Evolutionary conservation across 768 basidiomycete genomes (phyloP).

Genomic region (Leucosporidium yakuticum): DNA sequence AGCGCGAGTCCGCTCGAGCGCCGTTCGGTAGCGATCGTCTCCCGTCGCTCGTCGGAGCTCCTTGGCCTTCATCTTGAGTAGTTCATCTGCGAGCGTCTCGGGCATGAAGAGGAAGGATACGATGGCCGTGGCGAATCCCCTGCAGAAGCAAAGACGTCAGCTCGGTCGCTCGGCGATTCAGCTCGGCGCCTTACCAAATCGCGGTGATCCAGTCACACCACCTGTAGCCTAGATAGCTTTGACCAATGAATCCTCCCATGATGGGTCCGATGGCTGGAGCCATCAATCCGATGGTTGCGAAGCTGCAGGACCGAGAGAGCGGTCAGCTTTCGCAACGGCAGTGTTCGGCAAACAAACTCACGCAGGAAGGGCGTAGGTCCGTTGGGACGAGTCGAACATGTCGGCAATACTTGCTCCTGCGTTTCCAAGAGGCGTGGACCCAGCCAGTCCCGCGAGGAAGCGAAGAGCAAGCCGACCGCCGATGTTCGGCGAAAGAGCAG

Average conservation of each 20-base stretch:
- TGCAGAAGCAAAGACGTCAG: neutral
- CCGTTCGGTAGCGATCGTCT: constrained; percentile 40
- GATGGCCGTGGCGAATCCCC: constrained; percentile 21
- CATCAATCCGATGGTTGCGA: too few relatives aligned
- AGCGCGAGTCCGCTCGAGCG: constrained; percentile 52
- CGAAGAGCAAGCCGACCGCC: constrained; percentile 1
- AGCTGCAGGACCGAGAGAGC: neutral
- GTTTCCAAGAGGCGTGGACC: constrained; percentile 8
- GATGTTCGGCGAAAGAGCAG: constrained; percentile 6
- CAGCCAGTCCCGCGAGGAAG: constrained; percentile 12
- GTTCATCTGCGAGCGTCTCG: constrained; percentile 62
- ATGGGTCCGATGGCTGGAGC: neutral
- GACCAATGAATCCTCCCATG: neutral
- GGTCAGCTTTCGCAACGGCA: neutral
- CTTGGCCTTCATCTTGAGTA: constrained; percentile 46
- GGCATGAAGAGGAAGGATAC: constrained; percentile 50
- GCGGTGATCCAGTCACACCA: constrained; percentile 9
- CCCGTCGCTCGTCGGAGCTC: constrained; percentile 2
- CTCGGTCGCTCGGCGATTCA: neutral
- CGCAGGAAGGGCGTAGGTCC: neutral
- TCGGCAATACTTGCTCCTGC: constrained; percentile 10
- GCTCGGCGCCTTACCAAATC: constrained; percentile 2
- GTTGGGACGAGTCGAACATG: neutral
- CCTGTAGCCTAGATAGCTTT: neutral
- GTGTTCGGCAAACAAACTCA: neutral